A percentile compares a stretch with the other conserved stretches of the same genome.
phyloP scores from a whole-genome alignment of 2,329 filamentous ascomycete genomes.

The Xylariales sp. region DNA sequence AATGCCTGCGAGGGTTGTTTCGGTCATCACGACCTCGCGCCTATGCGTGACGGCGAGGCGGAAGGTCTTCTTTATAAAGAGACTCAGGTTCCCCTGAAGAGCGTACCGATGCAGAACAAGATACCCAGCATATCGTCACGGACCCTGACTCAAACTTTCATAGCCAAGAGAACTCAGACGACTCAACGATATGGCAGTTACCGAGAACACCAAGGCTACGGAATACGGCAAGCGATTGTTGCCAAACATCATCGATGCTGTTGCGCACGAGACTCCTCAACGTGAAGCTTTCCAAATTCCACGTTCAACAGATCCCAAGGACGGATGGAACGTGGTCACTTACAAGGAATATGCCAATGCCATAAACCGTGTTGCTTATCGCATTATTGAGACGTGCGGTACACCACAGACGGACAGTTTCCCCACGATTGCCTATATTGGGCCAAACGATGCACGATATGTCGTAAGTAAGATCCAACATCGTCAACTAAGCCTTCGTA shows the following conservation, averaged over 20 bases:
- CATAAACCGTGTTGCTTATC: constrained; percentile 34
- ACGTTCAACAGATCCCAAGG: constrained; percentile 28
- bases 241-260: constrained; percentile 34
- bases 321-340: constrained; percentile 35
- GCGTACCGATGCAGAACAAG: too few species aligned
- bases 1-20: too few species aligned
- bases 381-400: constrained; percentile 26
- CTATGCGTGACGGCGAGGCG: too few species aligned
- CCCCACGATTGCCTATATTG: constrained; percentile 41
- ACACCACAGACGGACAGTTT: constrained; percentile 18
- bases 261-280: constrained; percentile 28
- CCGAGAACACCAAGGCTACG: too few species aligned
- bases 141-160: too few species aligned
- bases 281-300: constrained; percentile 32
- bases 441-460: constrained; percentile 30
- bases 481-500: too few species aligned
- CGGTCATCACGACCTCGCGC: too few species aligned
- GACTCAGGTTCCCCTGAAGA: too few species aligned
- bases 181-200: too few species aligned
- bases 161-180: too few species aligned
- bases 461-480: constrained; percentile 1
- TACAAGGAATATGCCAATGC: constrained; percentile 34
- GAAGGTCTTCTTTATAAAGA: too few species aligned
- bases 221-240: constrained; percentile 26
- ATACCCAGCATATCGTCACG: too few species aligned